A percentile compares a stretch with the other conserved stretches of the same genome.
phyloP scores from a whole-genome alignment of 176 grass and related monocot genomes.

The Zea mays region Zm-B73-REFERENCE-NAM-5.0 NC_050103.1:106781001-106781500 shows the following conservation, averaged over 20 bases:
- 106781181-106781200: slow-evolving; percentile 11
- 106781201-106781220: not conserved
- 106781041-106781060: slow-evolving; percentile 45
- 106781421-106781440: slow-evolving; percentile 63
- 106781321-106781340: slow-evolving; percentile 30
- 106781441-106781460: slow-evolving; percentile 75
- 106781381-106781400: slow-evolving; percentile 53
- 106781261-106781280: slow-evolving; percentile 60
- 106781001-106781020: slow-evolving; percentile 71
- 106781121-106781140: slow-evolving; percentile 71
- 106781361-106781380: slow-evolving; percentile 36
- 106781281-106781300: slow-evolving; percentile 69
- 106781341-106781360: not conserved
- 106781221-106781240: slow-evolving; percentile 25
- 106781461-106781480: slow-evolving; percentile 55
- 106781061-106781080: slow-evolving; percentile 23
- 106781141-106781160: slow-evolving; percentile 61
- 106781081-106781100: slow-evolving; percentile 41
- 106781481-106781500: slow-evolving; percentile 50
- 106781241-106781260: slow-evolving; percentile 61
- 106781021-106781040: slow-evolving; percentile 69
- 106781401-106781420: slow-evolving; percentile 65
- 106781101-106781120: slow-evolving; percentile 48
- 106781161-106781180: slow-evolving; percentile 72
- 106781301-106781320: slow-evolving; percentile 34